Evolutionary conservation across 345 rosid species (phyloP).

Genomic region (Syzygium aromaticum): DNA sequence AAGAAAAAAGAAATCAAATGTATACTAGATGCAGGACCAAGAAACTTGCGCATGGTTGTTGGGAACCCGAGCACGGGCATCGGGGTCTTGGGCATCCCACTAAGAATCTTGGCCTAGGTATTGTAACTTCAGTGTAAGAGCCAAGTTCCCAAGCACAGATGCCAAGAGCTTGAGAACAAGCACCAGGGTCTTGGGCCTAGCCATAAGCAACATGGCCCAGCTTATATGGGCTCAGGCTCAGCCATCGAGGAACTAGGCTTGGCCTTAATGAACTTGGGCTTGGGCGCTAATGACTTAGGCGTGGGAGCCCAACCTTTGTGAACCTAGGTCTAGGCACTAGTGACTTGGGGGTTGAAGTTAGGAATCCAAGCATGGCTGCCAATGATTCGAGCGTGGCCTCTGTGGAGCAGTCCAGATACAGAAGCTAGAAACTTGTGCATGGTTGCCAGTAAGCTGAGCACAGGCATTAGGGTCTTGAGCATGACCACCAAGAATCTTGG

Average conservation of each 20-base stretch:
- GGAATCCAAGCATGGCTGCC: background rate
- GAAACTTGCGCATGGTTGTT: background rate
- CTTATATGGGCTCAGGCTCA: background rate
- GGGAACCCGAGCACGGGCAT: background rate
- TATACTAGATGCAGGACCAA: background rate
- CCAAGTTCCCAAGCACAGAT: background rate
- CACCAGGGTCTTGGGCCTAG: background rate
- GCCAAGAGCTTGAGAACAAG: background rate
- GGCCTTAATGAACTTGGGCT: background rate
- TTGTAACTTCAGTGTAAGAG: background rate
- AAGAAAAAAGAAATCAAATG: no score
- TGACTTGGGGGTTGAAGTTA: background rate
- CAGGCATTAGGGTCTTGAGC: background rate
- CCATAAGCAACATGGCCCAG: background rate
- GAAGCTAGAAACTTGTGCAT: background rate
- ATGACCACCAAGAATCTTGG: background rate
- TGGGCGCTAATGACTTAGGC: background rate
- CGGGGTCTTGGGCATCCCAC: background rate
- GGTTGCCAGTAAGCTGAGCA: background rate
- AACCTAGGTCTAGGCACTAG: background rate
- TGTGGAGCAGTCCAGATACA: background rate
- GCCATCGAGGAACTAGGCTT: background rate
- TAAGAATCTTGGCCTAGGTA: background rate
- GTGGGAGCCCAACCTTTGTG: background rate
- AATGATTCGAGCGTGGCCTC: background rate